Conservation (phyloP, 73 alveolate genomes). For the Symbiodinium pilosum region DNA sequence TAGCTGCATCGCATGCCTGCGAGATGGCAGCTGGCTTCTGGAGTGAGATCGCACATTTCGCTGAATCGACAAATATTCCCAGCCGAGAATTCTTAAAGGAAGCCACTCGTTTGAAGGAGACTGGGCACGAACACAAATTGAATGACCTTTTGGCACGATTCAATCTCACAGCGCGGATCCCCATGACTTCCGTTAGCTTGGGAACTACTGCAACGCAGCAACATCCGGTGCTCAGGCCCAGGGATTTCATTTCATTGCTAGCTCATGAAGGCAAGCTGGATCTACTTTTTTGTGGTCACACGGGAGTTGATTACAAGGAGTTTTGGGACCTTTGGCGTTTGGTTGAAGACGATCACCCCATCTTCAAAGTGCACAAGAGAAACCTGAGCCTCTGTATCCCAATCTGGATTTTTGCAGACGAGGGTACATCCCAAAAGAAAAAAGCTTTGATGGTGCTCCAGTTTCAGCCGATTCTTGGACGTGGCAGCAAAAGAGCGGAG, state of each 20-base stretch:
- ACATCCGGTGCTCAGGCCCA: neutral
- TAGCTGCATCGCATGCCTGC: too few species aligned
- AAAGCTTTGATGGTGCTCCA: constrained; percentile 11
- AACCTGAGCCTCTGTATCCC: neutral
- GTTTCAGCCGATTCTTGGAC: neutral
- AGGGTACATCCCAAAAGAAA: constrained; percentile 1
- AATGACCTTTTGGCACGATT: neutral
- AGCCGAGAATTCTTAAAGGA: too few species aligned
- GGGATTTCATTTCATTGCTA: neutral
- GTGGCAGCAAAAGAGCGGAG: neutral
- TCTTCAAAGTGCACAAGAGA: neutral
- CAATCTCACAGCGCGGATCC: neutral
- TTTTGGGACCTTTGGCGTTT: neutral
- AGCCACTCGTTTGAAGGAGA: too few species aligned
- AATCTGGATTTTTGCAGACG: neutral
- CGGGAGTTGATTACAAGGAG: neutral
- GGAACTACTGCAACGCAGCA: neutral
- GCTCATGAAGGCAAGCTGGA: neutral
- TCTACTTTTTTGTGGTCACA: neutral
- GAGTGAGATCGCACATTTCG: too few species aligned
- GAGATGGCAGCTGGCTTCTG: too few species aligned
- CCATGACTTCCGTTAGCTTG: neutral
- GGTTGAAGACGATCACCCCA: neutral
- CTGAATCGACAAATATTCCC: too few species aligned
- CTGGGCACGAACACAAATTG: too few species aligned